Percentiles rank a stretch among this genome's conserved stretches.
These are phyloP conservation scores for Aspergillus unguis DNA, from an alignment of 2,329 filamentous ascomycete genomes.

Conservation along the genomic window DNA sequence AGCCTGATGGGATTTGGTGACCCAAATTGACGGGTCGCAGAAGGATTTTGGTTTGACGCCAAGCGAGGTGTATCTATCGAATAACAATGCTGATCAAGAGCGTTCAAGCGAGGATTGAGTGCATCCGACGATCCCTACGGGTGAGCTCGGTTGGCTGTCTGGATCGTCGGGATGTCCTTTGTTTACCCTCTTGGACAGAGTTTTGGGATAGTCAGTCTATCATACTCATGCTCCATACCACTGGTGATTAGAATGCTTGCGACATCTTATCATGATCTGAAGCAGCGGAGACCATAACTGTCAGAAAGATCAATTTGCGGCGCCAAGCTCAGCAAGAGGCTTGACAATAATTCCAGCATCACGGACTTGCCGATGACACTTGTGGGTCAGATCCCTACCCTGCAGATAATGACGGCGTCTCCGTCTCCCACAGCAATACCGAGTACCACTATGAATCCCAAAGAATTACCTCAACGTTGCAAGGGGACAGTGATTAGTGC, in stretches of 20 bases:
- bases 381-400: conserved; percentile 16
- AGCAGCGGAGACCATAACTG: conserved; percentile 8
- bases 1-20: conserved; percentile 13
- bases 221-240: too few relatives aligned
- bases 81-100: not conserved
- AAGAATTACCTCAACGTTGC: too few relatives aligned
- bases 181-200: too few relatives aligned
- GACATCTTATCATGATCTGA: conserved; percentile 21
- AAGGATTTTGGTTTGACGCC: conserved; percentile 3
- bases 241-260: conserved; percentile 7
- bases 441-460: not conserved
- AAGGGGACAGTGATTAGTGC: not conserved
- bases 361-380: conserved; percentile 25
- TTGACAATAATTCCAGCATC: conserved; percentile 12
- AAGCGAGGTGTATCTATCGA: not conserved
- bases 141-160: too few relatives aligned
- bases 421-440: conserved; percentile 3
- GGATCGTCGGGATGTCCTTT: too few relatives aligned
- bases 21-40: conserved; percentile 22
- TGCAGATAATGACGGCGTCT: conserved; percentile 17
- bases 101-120: not conserved
- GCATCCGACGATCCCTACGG: too few relatives aligned
- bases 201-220: too few relatives aligned
- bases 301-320: conserved; percentile 10
- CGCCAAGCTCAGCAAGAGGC: conserved; percentile 16